A percentile compares a stretch with the other conserved stretches of the same genome.
Evolutionary conservation across 768 basidiomycete species (phyloP).

Genomic region (Russula sp.): DNA sequence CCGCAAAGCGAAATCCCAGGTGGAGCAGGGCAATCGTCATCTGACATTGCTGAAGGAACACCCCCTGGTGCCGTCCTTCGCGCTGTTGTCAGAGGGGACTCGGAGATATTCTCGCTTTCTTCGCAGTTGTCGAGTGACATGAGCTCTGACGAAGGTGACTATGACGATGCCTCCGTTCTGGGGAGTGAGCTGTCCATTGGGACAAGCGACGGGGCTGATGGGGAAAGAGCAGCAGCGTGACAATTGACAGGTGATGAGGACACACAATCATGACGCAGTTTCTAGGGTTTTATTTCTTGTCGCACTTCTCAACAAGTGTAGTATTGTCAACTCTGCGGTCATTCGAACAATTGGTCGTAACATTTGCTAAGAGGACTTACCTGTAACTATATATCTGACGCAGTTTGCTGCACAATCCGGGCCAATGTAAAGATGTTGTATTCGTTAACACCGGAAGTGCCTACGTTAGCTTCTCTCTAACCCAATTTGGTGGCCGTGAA

Average conservation of each 20-base stretch:
- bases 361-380: slow-evolving; percentile 2
- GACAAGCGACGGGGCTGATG: slow-evolving; percentile 20
- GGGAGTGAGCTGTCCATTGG: slow-evolving; percentile 26
- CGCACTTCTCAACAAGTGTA: background rate
- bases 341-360: background rate
- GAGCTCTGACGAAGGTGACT: slow-evolving; percentile 26
- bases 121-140: slow-evolving; percentile 23
- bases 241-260: background rate
- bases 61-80: background rate
- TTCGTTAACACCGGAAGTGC: background rate
- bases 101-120: slow-evolving; percentile 26
- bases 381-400: slow-evolving; percentile 5
- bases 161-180: slow-evolving; percentile 17
- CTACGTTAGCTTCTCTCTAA: background rate
- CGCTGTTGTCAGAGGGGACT: slow-evolving; percentile 7
- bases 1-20: slow-evolving; percentile 13
- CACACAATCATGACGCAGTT: background rate
- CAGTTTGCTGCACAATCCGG: background rate
- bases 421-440: background rate
- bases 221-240: background rate
- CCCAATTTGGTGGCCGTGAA: background rate
- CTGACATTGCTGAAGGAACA: background rate
- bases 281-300: background rate
- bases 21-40: background rate
- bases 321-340: background rate